Evolutionary conservation across 129 eudicot species (phyloP), one percentile per base, ranked within the genome.

Genomic region (Flaveria ramosissima): DNA sequence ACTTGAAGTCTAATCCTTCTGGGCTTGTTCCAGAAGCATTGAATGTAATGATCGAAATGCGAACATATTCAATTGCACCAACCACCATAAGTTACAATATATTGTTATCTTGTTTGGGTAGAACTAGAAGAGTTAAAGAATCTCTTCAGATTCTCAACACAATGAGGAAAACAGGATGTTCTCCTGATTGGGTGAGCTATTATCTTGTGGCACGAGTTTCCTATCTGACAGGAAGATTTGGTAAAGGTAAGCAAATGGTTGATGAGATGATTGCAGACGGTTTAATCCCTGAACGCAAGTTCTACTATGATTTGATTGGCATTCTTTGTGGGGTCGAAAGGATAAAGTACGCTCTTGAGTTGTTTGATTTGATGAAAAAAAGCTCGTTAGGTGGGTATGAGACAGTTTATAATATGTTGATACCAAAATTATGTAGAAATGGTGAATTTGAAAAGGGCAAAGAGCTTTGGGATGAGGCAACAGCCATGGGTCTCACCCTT

Each of bases 381-480:
- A 84, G 80, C 78, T 66, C 75, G 4, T 52, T 79, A 36, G 90
- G 88, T 50, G 85, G 83, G 72, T 89, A 86, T 84, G 93, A 86
- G 16, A 83, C 76, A 1, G 88, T 89, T 64, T 89, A 89, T 84
- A 85, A 86, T 82, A 53, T 86, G 79, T 74, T 89, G 66, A 89
- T 89, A 68, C 85, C 84, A 26, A 89, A 89, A 77, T 77, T 89
- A 30, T 89, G 93, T 60, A 77, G 42, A 48, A 76, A 81, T 26
- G 88, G 93, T 48, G 87, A 89, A 10, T 89, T 86, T 82, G 85
- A 73, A 23, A 86, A 86, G 87, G 90, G 88, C 20, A 79, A 62
- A 75, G 88, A 89, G 77, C 90, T 89, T 59, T 89, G 85, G 87
- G 79, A 84, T 41, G 93, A 89, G 70, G 93, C 93, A 72, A 78